A percentile compares a stretch with the other conserved stretches of the same genome.
These are phyloP conservation scores for Trichoderma atroviride DNA, from an alignment of 2,329 filamentous ascomycete species.

Conservation along the genomic window DNA sequence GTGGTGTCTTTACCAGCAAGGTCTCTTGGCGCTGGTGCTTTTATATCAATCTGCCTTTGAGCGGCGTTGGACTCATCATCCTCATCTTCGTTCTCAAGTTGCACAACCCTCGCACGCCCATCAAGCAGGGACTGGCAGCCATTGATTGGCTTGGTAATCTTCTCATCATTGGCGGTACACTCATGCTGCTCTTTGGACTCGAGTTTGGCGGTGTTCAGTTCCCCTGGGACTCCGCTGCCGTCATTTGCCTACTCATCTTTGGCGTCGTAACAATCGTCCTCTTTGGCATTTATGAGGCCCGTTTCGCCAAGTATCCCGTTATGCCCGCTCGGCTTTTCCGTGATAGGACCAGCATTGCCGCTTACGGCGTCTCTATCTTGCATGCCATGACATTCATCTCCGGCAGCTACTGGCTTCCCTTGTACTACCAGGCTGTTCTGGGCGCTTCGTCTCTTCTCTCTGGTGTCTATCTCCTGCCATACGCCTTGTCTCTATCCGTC, in stretches of 20 bases:
- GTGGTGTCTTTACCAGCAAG: conserved; percentile 67
- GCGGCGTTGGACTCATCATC: conserved; percentile 50
- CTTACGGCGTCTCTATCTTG: conserved; percentile 67
- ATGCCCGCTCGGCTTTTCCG: conserved; percentile 75
- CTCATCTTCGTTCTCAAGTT: conserved; percentile 67
- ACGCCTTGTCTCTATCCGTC: conserved; percentile 67
- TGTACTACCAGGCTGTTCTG: conserved; percentile 81
- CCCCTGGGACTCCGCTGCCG: conserved; percentile 74
- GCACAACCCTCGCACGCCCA: conserved; percentile 66
- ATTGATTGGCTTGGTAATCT: conserved; percentile 61
- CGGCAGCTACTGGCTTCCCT: conserved; percentile 75
- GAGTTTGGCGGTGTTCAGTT: conserved; percentile 78
- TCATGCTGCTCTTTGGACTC: conserved; percentile 85
- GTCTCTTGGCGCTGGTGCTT: conserved; percentile 72
- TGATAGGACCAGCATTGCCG: conserved; percentile 65
- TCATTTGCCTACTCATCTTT: conserved; percentile 78
- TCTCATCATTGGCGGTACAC: conserved; percentile 71
- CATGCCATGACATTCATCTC: conserved; percentile 80
- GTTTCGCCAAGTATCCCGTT: conserved; percentile 73
- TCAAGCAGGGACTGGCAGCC: conserved; percentile 64
- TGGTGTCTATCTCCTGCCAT: conserved; percentile 74
- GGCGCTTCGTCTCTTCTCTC: conserved; percentile 69
- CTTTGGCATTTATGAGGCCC: conserved; percentile 74
- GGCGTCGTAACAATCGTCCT: conserved; percentile 64
- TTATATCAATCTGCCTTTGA: conserved; percentile 63